phyloP scores from a whole-genome alignment of 148 eudicot genomes.

The Nyssa sinensis region DNA sequence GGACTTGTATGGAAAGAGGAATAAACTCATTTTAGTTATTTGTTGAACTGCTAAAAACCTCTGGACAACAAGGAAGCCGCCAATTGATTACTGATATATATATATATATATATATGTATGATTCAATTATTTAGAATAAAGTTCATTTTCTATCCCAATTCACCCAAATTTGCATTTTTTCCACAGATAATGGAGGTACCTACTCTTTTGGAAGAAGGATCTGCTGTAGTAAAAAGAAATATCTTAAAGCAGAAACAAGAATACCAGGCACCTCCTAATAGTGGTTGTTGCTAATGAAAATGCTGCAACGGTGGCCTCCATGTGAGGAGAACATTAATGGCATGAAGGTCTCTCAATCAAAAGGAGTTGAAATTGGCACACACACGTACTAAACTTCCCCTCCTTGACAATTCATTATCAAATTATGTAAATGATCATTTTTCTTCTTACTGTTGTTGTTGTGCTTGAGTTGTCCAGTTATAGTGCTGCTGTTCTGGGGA shows the following conservation, averaged over 20 bases:
- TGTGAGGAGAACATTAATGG: too few species aligned
- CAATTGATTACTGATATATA: too few species aligned
- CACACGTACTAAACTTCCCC: not conserved
- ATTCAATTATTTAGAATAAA: too few species aligned
- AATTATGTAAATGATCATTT: slow-evolving; percentile 23
- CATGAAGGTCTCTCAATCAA: too few species aligned
- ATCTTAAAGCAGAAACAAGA: slow-evolving; percentile 77
- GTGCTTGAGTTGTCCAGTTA: slow-evolving; percentile 9
- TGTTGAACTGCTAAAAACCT: too few species aligned
- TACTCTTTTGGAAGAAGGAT: slow-evolving; percentile 84
- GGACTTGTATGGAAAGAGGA: too few species aligned
- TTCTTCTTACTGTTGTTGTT: slow-evolving; percentile 2
- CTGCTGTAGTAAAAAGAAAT: slow-evolving; percentile 67
- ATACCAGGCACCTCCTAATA: slow-evolving; percentile 30
- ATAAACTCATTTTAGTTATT: too few species aligned
- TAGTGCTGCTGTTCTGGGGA: slow-evolving; percentile 1
- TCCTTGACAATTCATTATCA: too few species aligned
- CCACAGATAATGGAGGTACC: slow-evolving; percentile 75
- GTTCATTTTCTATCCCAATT: not conserved
- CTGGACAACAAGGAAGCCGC: too few species aligned
- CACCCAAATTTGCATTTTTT: not conserved
- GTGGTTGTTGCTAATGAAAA: slow-evolving; percentile 71
- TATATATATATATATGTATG: too few species aligned
- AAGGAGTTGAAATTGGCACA: not conserved
- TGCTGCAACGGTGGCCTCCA: not conserved